These are phyloP conservation scores for Vicia villosa DNA, from an alignment of 306 rosid genomes.

Conservation along the genomic window DNA sequence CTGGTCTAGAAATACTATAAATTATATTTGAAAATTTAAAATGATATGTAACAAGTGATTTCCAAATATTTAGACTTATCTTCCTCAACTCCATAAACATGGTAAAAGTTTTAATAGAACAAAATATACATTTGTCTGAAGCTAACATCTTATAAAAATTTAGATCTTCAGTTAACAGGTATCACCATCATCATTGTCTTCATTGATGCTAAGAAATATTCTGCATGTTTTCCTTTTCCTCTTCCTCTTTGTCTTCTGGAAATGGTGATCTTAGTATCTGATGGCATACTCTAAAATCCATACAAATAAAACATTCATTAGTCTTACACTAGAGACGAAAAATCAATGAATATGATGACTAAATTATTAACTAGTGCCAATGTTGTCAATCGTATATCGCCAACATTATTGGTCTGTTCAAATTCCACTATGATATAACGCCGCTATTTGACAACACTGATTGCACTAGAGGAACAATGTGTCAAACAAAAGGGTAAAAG, in stretches of 20 bases:
- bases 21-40: no score
- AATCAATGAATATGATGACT: slow-evolving; percentile 23
- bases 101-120: background rate
- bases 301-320: slow-evolving; percentile 30
- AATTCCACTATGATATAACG: background rate
- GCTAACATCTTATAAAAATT: slow-evolving; percentile 27
- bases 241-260: slow-evolving; percentile 30
- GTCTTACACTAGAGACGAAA: slow-evolving; percentile 2
- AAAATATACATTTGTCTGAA: slow-evolving; percentile 35
- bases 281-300: slow-evolving; percentile 62
- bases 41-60: background rate
- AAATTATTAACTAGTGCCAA: background rate
- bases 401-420: background rate
- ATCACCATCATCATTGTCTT: slow-evolving; percentile 37
- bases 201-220: slow-evolving; percentile 42
- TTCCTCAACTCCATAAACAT: background rate
- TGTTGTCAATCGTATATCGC: background rate
- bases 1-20: no score
- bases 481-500: slow-evolving; percentile 20
- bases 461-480: background rate
- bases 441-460: background rate
- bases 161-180: slow-evolving; percentile 19
- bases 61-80: background rate
- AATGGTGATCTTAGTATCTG: slow-evolving; percentile 50
- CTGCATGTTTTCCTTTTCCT: slow-evolving; percentile 39